phyloP scores from a whole-genome alignment of 768 basidiomycete species.

The Daedaleopsis sinensis region DNA sequence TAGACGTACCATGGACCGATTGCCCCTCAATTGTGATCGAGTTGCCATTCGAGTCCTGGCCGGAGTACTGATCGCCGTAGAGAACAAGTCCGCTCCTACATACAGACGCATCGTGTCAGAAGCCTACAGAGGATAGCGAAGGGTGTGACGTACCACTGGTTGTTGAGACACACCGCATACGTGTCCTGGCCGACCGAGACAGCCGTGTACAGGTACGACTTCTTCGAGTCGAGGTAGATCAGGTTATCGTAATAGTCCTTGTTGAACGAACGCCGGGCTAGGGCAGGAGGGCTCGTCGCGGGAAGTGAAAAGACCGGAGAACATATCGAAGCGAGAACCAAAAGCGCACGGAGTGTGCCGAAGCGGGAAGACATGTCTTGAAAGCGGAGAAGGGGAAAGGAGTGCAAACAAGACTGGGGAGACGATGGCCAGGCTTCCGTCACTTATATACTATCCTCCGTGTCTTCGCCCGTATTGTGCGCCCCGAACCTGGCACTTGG shows the following conservation, averaged over 20 bases:
- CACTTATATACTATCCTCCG: constrained; percentile 7
- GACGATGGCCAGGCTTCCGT: not conserved
- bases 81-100: constrained; percentile 11
- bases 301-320: constrained; percentile 15
- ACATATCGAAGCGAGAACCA: constrained; percentile 9
- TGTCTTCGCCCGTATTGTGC: not conserved
- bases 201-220: constrained; percentile 12
- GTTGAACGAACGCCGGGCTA: constrained; percentile 3
- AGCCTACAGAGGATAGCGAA: too few relatives aligned
- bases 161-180: constrained; percentile 14
- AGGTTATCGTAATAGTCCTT: constrained; percentile 14
- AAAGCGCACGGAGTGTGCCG: constrained; percentile 18
- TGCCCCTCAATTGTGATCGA: constrained; percentile 1
- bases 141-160: constrained; percentile 9
- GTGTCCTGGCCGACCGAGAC: constrained; percentile 4
- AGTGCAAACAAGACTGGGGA: constrained; percentile 17
- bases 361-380: constrained; percentile 18
- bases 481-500: not conserved
- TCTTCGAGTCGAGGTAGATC: constrained; percentile 12
- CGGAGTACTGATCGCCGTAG: not conserved
- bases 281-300: constrained; percentile 1
- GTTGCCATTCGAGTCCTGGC: not conserved
- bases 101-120: not conserved
- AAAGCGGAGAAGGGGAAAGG: constrained; percentile 9
- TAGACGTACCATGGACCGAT: not conserved